These are phyloP conservation scores for Capsicum pubescens DNA, from an alignment of 257 asterid species.

Conservation along the genomic window DNA sequence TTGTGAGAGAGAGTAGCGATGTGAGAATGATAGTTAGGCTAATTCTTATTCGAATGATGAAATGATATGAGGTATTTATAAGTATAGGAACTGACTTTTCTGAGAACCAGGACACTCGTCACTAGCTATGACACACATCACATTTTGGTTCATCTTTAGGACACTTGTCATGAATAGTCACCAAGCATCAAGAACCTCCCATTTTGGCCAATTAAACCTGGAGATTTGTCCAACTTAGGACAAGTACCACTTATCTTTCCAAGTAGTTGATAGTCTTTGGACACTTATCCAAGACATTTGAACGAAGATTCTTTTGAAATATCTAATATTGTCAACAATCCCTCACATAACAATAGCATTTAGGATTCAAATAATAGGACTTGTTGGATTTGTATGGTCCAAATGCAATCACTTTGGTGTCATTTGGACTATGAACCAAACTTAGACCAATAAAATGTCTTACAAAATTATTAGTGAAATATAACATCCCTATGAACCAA, in stretches of 20 bases:
- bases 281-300: not conserved
- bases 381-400: not conserved
- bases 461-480: not conserved
- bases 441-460: not conserved
- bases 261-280: not conserved
- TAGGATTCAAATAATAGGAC: constrained; percentile 8
- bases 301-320: not conserved
- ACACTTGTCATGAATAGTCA: not conserved
- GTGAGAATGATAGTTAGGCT: not conserved
- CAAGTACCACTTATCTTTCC: not conserved
- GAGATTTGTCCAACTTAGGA: not conserved
- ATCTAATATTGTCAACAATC: not conserved
- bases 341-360: not conserved
- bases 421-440: not conserved
- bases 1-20: not conserved
- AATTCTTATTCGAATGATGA: constrained; percentile 12
- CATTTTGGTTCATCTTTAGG: not conserved
- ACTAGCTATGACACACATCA: not conserved
- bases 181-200: not conserved
- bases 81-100: not conserved
- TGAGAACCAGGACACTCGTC: not conserved
- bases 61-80: not conserved
- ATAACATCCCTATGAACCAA: not conserved
- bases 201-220: not conserved
- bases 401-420: not conserved